Conservation (phyloP, 129 eudicot genomes). For the Helianthus annuus region HanXRQr2.0-SUNRISE NC_035445.2:93922701-93923200, state of each 20-base stretch:
- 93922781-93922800: background rate
- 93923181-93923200: background rate
- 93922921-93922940: slow-evolving; percentile 46
- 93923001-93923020: slow-evolving; percentile 26
- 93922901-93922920: slow-evolving; percentile 95
- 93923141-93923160: slow-evolving; percentile 30
- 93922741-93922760: background rate
- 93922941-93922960: slow-evolving; percentile 46
- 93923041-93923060: slow-evolving; percentile 20
- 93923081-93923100: slow-evolving; percentile 50
- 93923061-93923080: slow-evolving; percentile 33
- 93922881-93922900: slow-evolving; percentile 84
- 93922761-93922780: background rate
- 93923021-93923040: slow-evolving; percentile 58
- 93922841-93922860: no score
- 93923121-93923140: slow-evolving; percentile 62
- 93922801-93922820: background rate
- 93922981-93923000: slow-evolving; percentile 35
- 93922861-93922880: slow-evolving; percentile 1
- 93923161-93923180: background rate
- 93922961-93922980: slow-evolving; percentile 40
- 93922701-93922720: background rate
- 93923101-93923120: slow-evolving; percentile 49
- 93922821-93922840: background rate
- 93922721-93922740: background rate